Percentiles rank a stretch among this genome's conserved stretches.
These are phyloP conservation scores for Globisporangium ultimum DNA, from an alignment of 352 stramenopile species.

Conservation along the genomic window DNA sequence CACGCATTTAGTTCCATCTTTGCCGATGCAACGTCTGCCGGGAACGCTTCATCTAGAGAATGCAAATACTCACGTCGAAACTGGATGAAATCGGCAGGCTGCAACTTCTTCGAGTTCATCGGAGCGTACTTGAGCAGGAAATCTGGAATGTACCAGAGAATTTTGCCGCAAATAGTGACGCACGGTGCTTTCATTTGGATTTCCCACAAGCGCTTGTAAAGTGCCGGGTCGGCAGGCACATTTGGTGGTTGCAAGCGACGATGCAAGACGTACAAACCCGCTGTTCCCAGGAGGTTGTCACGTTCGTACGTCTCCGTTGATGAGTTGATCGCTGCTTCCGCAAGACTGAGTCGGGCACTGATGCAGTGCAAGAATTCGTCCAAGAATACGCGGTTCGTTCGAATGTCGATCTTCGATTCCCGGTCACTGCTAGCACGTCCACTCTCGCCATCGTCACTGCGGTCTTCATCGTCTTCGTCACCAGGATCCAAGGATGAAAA, in stretches of 20 bases:
- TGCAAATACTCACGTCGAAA: slow-evolving; percentile 79
- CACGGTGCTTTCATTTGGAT: slow-evolving; percentile 78
- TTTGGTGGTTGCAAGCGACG: slow-evolving; percentile 79
- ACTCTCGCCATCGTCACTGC: slow-evolving; percentile 52
- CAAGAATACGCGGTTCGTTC: slow-evolving; percentile 80
- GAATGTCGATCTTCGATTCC: slow-evolving; percentile 79
- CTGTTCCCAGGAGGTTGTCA: slow-evolving; percentile 82
- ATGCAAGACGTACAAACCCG: slow-evolving; percentile 90
- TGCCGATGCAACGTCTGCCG: slow-evolving; percentile 65
- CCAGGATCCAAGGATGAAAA: slow-evolving; percentile 58
- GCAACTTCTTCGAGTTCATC: slow-evolving; percentile 82
- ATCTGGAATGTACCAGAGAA: slow-evolving; percentile 83
- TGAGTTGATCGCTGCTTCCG: slow-evolving; percentile 75
- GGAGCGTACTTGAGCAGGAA: slow-evolving; percentile 85
- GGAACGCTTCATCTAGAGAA: slow-evolving; percentile 79
- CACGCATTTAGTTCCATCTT: slow-evolving; percentile 83
- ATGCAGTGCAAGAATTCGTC: slow-evolving; percentile 87
- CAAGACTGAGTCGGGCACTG: slow-evolving; percentile 56
- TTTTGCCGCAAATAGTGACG: slow-evolving; percentile 81
- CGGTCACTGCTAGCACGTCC: slow-evolving; percentile 52
- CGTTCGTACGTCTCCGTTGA: slow-evolving; percentile 87
- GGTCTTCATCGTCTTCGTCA: slow-evolving; percentile 60
- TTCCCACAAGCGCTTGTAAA: slow-evolving; percentile 92
- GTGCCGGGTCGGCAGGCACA: slow-evolving; percentile 75
- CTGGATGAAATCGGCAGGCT: slow-evolving; percentile 69